Evolutionary conservation across 164 flowering plant genomes (phyloP).

Genomic region (Tinospora cordifolia): DNA sequence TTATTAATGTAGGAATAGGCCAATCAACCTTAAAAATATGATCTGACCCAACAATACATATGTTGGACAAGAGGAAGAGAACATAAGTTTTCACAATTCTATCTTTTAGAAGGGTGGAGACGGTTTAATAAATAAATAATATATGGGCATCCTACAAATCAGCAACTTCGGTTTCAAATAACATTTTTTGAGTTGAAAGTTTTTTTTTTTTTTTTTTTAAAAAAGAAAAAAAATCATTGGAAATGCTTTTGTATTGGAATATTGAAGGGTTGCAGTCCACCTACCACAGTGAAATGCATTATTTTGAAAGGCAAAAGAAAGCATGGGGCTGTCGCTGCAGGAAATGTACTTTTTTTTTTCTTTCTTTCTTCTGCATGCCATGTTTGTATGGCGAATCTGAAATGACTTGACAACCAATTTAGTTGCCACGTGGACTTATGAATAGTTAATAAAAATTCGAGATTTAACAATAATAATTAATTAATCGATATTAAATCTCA

Average conservation of each 20-base stretch:
- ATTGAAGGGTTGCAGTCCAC: background rate
- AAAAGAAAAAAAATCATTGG: no score
- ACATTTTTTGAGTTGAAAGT: background rate
- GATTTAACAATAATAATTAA: no score
- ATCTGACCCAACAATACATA: background rate
- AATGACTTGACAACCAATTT: background rate
- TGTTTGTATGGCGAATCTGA: constrained; percentile 2
- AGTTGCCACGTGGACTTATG: constrained; percentile 1
- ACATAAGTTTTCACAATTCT: no score
- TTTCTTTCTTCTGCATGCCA: background rate
- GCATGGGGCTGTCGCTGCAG: constrained; percentile 3
- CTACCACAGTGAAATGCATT: background rate
- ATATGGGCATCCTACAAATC: background rate
- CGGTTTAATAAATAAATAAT: no score
- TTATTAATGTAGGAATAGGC: background rate
- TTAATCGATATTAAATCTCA: no score
- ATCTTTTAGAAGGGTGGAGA: no score
- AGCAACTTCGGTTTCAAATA: background rate
- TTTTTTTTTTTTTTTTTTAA: background rate
- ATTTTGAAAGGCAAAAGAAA: constrained; percentile 4
- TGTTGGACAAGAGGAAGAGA: no score
- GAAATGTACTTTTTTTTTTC: constrained; percentile 1
- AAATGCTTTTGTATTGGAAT: background rate
- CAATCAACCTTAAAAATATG: background rate
- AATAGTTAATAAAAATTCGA: background rate